Percentiles rank a stretch among this genome's conserved stretches.
phyloP scores from a whole-genome alignment of 148 eudicot species.

The Hydrangea macrophylla region DNA sequence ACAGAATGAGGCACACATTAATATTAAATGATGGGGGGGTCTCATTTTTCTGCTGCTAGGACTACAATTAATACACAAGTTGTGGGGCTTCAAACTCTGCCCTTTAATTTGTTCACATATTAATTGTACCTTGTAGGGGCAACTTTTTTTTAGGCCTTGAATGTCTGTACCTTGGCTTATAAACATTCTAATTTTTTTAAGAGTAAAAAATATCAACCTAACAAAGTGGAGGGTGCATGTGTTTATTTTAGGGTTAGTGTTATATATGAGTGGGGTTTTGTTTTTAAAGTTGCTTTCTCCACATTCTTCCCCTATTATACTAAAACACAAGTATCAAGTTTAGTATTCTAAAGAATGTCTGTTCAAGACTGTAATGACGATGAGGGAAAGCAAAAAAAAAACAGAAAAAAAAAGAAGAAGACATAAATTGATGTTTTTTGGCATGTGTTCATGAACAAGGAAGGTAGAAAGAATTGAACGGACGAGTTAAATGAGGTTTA shows the following conservation, averaged over 20 bases:
- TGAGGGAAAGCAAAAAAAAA: neutral
- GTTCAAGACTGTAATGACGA: neutral
- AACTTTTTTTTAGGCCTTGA: neutral
- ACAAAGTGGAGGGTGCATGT: constrained; percentile 5
- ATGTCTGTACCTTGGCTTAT: neutral
- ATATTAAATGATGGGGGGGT: neutral
- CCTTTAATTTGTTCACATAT: constrained; percentile 7
- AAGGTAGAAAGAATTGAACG: too few species aligned
- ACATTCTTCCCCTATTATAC: constrained; percentile 11
- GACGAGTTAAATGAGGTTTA: too few species aligned
- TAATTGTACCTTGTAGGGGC: neutral
- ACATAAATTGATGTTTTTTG: neutral
- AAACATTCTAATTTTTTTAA: constrained; percentile 1
- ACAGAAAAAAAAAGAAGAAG: neutral
- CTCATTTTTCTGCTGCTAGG: neutral
- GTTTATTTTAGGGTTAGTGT: constrained; percentile 1
- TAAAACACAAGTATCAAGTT: neutral
- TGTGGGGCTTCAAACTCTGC: neutral
- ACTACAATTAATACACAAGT: neutral
- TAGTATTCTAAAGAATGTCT: neutral
- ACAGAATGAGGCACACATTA: constrained; percentile 3
- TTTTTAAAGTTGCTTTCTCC: constrained; percentile 13
- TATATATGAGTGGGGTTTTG: neutral
- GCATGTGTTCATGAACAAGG: neutral
- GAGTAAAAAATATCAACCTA: neutral